Evolutionary conservation across 192 early-diverging fungal species (phyloP).

Genomic region (Mortierella alpina): DNA sequence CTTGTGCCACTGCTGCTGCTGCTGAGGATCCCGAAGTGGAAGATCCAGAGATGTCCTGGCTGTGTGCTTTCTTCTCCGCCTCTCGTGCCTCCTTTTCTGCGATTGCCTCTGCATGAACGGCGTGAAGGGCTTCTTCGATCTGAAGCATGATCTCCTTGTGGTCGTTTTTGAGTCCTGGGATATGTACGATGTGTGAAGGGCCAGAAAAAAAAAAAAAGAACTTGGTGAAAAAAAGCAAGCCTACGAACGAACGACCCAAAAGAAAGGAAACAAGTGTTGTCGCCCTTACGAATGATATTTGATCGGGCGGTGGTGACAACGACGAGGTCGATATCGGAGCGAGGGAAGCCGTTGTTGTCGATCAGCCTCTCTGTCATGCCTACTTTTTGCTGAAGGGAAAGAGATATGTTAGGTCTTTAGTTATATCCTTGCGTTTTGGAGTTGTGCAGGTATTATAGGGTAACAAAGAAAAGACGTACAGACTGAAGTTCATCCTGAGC

Average conservation of each 20-base stretch:
- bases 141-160: constrained; percentile 60
- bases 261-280: background rate
- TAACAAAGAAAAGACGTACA: constrained; percentile 11
- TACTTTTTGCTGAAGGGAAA: constrained; percentile 54
- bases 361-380: constrained; percentile 60
- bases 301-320: constrained; percentile 57
- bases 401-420: background rate
- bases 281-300: constrained; percentile 37
- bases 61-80: constrained; percentile 13
- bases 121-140: constrained; percentile 61
- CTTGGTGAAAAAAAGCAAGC: background rate
- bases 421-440: background rate
- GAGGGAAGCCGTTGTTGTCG: constrained; percentile 61
- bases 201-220: background rate
- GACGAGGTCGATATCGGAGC: constrained; percentile 65
- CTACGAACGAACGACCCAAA: background rate
- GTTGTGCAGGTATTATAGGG: background rate
- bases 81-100: constrained; percentile 15
- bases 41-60: background rate
- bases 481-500: constrained; percentile 51
- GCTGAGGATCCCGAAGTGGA: constrained; percentile 7
- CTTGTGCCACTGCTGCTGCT: background rate
- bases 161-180: constrained; percentile 61
- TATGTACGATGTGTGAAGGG: background rate
- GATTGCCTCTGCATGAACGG: constrained; percentile 58